These are phyloP conservation scores for Galeopsis tetrahit DNA, from an alignment of 257 asterid genomes.

Conservation along the genomic window DNA sequence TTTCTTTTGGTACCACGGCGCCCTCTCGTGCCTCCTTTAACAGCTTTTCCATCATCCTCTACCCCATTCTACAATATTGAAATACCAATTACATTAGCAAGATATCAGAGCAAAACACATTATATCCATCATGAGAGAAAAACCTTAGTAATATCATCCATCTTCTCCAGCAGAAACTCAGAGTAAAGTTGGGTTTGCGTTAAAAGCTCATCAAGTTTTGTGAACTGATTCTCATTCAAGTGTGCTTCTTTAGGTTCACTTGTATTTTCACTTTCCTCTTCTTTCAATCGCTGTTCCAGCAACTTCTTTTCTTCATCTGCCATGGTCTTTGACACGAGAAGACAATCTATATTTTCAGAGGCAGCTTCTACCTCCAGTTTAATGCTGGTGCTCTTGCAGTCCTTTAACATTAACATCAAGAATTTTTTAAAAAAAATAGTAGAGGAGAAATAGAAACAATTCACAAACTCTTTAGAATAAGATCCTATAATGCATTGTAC, in stretches of 20 bases:
- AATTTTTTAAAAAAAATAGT: not conserved
- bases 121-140: conserved; percentile 23
- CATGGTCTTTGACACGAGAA: conserved; percentile 55
- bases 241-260: conserved; percentile 48
- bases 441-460: not conserved
- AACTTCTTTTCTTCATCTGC: conserved; percentile 65
- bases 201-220: conserved; percentile 90
- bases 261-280: conserved; percentile 48
- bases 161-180: conserved; percentile 91
- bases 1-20: conserved; percentile 90
- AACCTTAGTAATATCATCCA: conserved; percentile 88
- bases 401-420: conserved; percentile 46
- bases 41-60: conserved; percentile 53
- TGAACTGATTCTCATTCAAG: conserved; percentile 70
- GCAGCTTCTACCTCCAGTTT: conserved; percentile 51
- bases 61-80: conserved; percentile 50
- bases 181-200: conserved; percentile 91
- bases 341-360: conserved; percentile 45
- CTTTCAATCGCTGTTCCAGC: conserved; percentile 55
- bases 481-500: conserved; percentile 4
- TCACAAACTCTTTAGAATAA: not conserved
- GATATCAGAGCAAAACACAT: not conserved
- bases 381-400: conserved; percentile 45
- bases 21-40: conserved; percentile 52
- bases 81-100: conserved; percentile 34